Evolutionary conservation across 495 filamentous ascomycete species (phyloP).

Genomic region (Penicillium waksmanii): DNA sequence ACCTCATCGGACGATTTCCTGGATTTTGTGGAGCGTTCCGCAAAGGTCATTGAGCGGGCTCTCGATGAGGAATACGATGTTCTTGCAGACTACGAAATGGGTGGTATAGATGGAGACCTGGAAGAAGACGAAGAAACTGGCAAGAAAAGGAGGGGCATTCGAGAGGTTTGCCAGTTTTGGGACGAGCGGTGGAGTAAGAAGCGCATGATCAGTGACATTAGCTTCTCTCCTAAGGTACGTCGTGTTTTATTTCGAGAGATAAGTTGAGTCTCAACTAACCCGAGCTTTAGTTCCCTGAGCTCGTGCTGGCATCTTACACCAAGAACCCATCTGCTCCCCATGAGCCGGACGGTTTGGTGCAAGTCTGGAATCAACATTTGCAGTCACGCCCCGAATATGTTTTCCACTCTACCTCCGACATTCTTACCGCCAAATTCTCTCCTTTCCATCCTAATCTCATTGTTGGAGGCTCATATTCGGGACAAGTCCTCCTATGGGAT

Average conservation of each 20-base stretch:
- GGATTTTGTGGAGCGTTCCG: slow-evolving; percentile 92
- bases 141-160: slow-evolving; percentile 77
- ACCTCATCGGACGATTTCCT: slow-evolving; percentile 91
- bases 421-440: slow-evolving; percentile 93
- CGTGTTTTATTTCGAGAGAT: not conserved
- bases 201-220: slow-evolving; percentile 89
- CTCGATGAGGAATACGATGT: slow-evolving; percentile 95
- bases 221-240: slow-evolving; percentile 85
- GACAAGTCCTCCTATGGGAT: slow-evolving; percentile 98
- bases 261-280: slow-evolving; percentile 17
- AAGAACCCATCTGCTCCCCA: slow-evolving; percentile 95
- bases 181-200: slow-evolving; percentile 97
- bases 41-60: slow-evolving; percentile 95
- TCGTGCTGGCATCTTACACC: slow-evolving; percentile 91
- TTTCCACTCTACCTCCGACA: slow-evolving; percentile 95
- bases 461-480: slow-evolving; percentile 91
- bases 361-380: slow-evolving; percentile 96
- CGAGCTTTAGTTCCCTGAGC: slow-evolving; percentile 72
- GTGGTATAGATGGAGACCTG: slow-evolving; percentile 66
- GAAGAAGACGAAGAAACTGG: slow-evolving; percentile 85
- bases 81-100: slow-evolving; percentile 87
- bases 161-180: slow-evolving; percentile 89
- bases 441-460: slow-evolving; percentile 96
- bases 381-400: slow-evolving; percentile 93
- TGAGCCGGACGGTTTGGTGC: slow-evolving; percentile 91